Conservation (phyloP, 1,284 basidiomycete species). For the Thecaphora thlaspeos region DNA sequence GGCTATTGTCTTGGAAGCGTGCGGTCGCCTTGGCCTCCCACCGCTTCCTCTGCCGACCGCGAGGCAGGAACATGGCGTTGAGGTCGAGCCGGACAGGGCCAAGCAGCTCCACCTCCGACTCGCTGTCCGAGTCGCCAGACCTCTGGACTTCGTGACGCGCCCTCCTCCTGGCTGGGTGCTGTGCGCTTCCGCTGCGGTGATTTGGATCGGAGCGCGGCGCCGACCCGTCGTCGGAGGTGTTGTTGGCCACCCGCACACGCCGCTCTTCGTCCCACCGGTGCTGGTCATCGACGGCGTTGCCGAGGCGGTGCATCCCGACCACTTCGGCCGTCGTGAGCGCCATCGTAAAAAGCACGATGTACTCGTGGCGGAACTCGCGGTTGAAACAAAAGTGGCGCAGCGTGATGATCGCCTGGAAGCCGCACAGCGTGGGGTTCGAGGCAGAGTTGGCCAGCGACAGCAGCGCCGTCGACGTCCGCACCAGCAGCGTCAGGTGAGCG, state of each 20-base stretch:
- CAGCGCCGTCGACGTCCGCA: conserved; percentile 8
- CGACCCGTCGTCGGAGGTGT: conserved; percentile 14
- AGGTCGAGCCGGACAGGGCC: conserved; percentile 25
- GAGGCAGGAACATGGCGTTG: conserved; percentile 30
- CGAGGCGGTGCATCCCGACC: conserved; percentile 37
- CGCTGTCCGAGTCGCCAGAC: conserved; percentile 3
- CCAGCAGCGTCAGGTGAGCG: conserved; percentile 13
- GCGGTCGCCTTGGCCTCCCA: conserved; percentile 18
- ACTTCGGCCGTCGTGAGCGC: conserved; percentile 32
- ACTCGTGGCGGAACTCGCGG: conserved; percentile 29
- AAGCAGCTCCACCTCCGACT: conserved; percentile 27
- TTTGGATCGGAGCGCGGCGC: not conserved
- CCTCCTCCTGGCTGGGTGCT: too few relatives aligned
- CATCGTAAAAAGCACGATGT: conserved; percentile 16
- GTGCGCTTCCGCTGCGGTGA: too few relatives aligned
- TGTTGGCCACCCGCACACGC: conserved; percentile 22
- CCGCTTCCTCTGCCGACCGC: conserved; percentile 8
- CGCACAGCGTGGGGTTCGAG: conserved; percentile 28
- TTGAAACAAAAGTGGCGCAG: conserved; percentile 34
- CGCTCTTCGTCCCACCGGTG: conserved; percentile 32
- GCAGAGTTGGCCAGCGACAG: conserved; percentile 21
- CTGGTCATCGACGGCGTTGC: conserved; percentile 40
- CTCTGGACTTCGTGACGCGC: too few relatives aligned
- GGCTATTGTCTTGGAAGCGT: conserved; percentile 27
- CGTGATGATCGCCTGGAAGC: conserved; percentile 23